Conservation (phyloP, 2,329 filamentous ascomycete genomes). For the Septoria petroselini region DNA sequence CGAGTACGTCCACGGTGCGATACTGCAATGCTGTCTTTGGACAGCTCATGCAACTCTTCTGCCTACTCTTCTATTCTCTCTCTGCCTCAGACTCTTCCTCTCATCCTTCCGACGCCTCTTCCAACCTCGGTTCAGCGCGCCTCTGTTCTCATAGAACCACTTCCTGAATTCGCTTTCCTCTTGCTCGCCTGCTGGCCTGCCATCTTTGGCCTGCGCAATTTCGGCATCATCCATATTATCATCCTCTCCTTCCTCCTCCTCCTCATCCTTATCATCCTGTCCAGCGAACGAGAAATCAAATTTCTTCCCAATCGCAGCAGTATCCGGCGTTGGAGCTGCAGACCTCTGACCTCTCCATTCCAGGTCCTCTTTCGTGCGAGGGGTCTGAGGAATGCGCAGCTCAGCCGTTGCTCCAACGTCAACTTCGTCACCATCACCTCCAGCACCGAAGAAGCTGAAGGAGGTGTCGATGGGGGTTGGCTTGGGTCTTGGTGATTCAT, state of each 20-base stretch:
- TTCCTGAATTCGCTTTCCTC: constrained; percentile 59
- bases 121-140: constrained; percentile 50
- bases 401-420: constrained; percentile 36
- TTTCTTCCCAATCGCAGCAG: constrained; percentile 67
- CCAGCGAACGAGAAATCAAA: constrained; percentile 53
- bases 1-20: no score
- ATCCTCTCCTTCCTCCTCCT: constrained; percentile 26
- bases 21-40: no score
- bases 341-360: constrained; percentile 74
- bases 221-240: constrained; percentile 14
- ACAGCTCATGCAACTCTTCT: constrained; percentile 24
- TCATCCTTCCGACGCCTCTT: constrained; percentile 58
- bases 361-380: constrained; percentile 75
- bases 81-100: constrained; percentile 58
- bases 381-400: constrained; percentile 63
- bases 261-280: constrained; percentile 49
- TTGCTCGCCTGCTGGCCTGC: constrained; percentile 15
- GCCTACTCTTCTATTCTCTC: constrained; percentile 56
- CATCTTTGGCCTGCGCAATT: constrained; percentile 27
- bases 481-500: constrained; percentile 39
- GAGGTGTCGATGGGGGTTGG: constrained; percentile 51
- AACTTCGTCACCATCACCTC: constrained; percentile 42
- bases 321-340: constrained; percentile 92
- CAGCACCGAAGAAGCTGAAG: constrained; percentile 72
- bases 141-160: constrained; percentile 57